A percentile compares a stretch with the other conserved stretches of the same genome.
These are phyloP conservation scores for Candida pseudofarinosa DNA, from an alignment of 805 yeast species.

Conservation along the genomic window DNA sequence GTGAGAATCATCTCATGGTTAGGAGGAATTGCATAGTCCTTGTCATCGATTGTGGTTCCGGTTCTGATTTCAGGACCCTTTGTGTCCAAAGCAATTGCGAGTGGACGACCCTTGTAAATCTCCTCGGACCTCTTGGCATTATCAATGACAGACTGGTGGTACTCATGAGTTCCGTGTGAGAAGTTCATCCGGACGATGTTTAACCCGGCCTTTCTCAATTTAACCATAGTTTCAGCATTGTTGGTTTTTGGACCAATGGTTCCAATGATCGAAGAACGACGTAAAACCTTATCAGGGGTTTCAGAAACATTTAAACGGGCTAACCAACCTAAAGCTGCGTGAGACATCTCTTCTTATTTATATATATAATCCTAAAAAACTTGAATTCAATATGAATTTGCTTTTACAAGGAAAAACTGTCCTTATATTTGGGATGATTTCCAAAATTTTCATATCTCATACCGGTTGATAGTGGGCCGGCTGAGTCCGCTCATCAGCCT, in stretches of 20 bases:
- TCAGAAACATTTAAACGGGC: slow-evolving; percentile 67
- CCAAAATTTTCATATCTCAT: background rate
- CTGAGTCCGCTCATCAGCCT: background rate
- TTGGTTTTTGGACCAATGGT: slow-evolving; percentile 99
- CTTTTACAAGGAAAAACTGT: background rate
- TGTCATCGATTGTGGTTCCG: slow-evolving; percentile 80
- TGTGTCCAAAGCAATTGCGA: slow-evolving; percentile 97
- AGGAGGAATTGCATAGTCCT: slow-evolving; percentile 78
- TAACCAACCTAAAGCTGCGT: slow-evolving; percentile 71
- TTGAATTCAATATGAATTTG: background rate
- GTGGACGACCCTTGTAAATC: slow-evolving; percentile 89
- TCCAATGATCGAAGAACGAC: slow-evolving; percentile 97
- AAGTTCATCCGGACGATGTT: slow-evolving; percentile 99
- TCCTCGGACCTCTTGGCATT: slow-evolving; percentile 93
- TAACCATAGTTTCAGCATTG: slow-evolving; percentile 75
- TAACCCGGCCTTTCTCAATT: slow-evolving; percentile 93
- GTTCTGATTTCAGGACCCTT: slow-evolving; percentile 99
- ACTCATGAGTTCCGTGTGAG: slow-evolving; percentile 96
- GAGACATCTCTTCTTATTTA: slow-evolving; percentile 25
- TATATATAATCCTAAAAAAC: slow-evolving; percentile 1
- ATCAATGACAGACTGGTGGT: slow-evolving; percentile 95
- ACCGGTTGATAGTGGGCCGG: slow-evolving; percentile 29
- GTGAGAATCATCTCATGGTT: slow-evolving; percentile 91
- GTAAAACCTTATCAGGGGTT: slow-evolving; percentile 72
- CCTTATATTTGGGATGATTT: background rate